These are phyloP conservation scores for Barnettozyma sucrosica DNA, from an alignment of 805 yeast species.

Conservation along the genomic window DNA sequence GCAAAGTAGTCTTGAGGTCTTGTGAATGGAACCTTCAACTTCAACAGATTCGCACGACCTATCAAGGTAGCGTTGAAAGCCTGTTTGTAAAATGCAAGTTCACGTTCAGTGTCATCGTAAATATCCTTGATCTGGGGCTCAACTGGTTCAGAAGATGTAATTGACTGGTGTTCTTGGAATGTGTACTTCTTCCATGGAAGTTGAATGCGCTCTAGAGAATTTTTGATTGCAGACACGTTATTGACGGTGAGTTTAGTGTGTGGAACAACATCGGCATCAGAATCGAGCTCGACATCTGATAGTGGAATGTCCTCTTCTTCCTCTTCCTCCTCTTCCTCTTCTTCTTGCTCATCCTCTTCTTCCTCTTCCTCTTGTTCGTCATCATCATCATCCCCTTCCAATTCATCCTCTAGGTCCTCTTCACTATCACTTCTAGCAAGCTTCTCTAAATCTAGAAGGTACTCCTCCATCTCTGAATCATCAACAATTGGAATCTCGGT, in stretches of 20 bases:
- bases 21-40: conserved; percentile 77
- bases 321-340: conserved; percentile 52
- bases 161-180: conserved; percentile 79
- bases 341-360: conserved; percentile 41
- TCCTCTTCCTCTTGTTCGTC: conserved; percentile 35
- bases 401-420: conserved; percentile 31
- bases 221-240: conserved; percentile 76
- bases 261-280: conserved; percentile 93
- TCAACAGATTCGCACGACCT: conserved; percentile 60
- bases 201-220: conserved; percentile 59
- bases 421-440: conserved; percentile 49
- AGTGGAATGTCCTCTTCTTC: conserved; percentile 81
- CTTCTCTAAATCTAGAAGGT: conserved; percentile 43
- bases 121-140: conserved; percentile 74
- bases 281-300: conserved; percentile 87
- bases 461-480: conserved; percentile 41
- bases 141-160: conserved; percentile 54
- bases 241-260: conserved; percentile 84
- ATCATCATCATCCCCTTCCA: conserved; percentile 33
- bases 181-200: conserved; percentile 55
- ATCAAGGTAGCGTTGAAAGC: conserved; percentile 77
- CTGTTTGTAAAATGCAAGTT: conserved; percentile 91
- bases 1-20: conserved; percentile 97
- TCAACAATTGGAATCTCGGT: conserved; percentile 40
- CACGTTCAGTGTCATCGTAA: conserved; percentile 94